Conservation (phyloP, 345 rosid species). For the Pistacia atlantica region DNA sequence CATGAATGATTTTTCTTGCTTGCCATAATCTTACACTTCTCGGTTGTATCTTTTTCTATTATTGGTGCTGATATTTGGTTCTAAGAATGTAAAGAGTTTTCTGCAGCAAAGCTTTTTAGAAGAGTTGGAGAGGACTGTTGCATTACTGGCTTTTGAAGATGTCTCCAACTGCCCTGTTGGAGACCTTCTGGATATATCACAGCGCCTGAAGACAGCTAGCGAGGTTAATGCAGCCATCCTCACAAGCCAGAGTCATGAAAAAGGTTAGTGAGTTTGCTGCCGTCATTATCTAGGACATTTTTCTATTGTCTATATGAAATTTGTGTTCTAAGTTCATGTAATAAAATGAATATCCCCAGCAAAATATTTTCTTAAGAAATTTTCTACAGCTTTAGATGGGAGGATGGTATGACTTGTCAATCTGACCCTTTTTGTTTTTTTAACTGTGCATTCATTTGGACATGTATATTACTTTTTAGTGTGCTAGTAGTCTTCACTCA, state of each 20-base stretch:
- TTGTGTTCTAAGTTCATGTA: not conserved
- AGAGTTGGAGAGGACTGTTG: constrained; percentile 95
- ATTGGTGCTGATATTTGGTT: constrained; percentile 5
- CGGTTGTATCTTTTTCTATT: not conserved
- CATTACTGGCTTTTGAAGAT: constrained; percentile 90
- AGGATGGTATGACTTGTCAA: not conserved
- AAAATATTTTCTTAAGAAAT: not conserved
- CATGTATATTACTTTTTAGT: not conserved
- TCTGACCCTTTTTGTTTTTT: not conserved
- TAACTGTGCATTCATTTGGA: not conserved
- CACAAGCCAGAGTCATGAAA: constrained; percentile 97
- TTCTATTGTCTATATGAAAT: not conserved
- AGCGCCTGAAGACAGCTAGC: constrained; percentile 93
- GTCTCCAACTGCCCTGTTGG: constrained; percentile 83
- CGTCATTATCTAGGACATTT: not conserved
- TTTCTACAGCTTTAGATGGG: constrained; percentile 3
- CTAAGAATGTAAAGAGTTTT: constrained; percentile 5
- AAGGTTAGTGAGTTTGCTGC: constrained; percentile 49
- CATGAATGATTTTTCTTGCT: not conserved
- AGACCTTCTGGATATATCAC: constrained; percentile 86
- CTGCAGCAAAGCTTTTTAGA: constrained; percentile 82
- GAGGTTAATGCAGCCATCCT: constrained; percentile 98
- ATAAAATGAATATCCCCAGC: not conserved
- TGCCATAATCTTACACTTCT: not conserved
- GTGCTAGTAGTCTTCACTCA: not conserved